Base-by-base conservation (phyloP, 2,329 filamentous ascomycete species). In the Hymenoscyphus scutula region DNA sequence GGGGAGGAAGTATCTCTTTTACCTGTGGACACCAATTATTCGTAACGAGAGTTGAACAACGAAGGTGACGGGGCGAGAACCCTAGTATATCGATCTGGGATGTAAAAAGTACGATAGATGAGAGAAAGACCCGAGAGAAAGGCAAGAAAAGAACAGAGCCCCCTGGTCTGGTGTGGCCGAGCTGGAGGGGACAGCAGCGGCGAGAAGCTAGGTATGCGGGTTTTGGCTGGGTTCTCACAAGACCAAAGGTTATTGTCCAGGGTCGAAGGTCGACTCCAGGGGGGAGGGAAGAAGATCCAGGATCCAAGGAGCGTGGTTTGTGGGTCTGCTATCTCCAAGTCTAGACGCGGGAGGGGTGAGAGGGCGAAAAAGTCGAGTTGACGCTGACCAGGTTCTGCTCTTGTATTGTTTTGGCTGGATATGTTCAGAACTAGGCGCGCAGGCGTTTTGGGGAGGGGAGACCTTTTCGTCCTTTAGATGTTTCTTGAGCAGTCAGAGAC, bases 21-120 rank as follows among this genome's bases (percentile, higher is more conserved):
- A 30, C 29, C 51, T 61, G 55, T 41, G 53, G 51, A 57, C 6
- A 23, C 19, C 29, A 34, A 19, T 38, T n/a, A 32, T 3, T 37
- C 7, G 34, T 48, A 58, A 54, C 29, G 48, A 62, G 23, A 23
- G 48, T 41, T 25, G 48, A 58, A 3, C 41, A 58, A 62, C 60
- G 56, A 62, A 54, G 45, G 60, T 38, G 34, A 48, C 23, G 32
- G 19, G 38, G 23, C 8, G 56, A 62, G 56, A 53, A 27, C 5
- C n/a, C 60, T 37, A 30, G 29, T 62, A 62, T 62, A 59, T 56
- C 34, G 45, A 48, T 23, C 58, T 37, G 53, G 48, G 48, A 60
- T 54, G 34, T 19, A 19, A 45, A 60, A 41, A 57, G 30, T 27
- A 57, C 29, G 34, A 38, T 34, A 25, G 19, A 29, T 10, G 53